Evolutionary conservation across 2,329 filamentous ascomycete genomes (phyloP), one percentile per base, ranked within the genome.

Genomic region (Hyphodiscus sp.): DNA sequence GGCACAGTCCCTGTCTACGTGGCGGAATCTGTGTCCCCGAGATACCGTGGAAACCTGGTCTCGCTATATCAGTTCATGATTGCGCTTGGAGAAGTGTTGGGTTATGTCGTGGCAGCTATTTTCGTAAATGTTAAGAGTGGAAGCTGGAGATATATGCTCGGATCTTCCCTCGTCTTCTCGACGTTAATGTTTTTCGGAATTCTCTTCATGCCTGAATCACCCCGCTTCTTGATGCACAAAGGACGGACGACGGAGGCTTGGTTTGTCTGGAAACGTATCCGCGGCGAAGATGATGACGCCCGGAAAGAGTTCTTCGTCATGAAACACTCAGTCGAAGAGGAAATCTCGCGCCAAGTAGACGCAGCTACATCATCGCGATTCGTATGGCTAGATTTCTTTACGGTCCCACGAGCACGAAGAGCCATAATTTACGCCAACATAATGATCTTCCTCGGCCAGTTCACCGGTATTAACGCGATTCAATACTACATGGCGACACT

Each of bases 1-100:
- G 86, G 86, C 66, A 89, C 85, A 0, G 85, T 89, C 4, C 85
- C 85, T 0, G 82, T 89, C 51, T 89, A 89, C 58, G 85, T 89
- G 29, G 85, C 86, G 1, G 86, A 89, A 68, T 85, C 82, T 0
- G 85, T 88, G 44, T 83, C 86, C 61, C 76, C 81, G 30, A 77
- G 75, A 54, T 76, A 87, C 20, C 80, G 86, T 62, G 86, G 86
- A 60, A 89, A 89, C 67, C 70, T 89, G 48, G 86, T 89, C 1
- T 87, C 84, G 0, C 73, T 89, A 0, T 89, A 89, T 67, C 86
- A 89, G 65, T 81, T 89, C 69, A 88, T 86, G 70, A 89, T 89
- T 63, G 86, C 86, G 0, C 75, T 89, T 0, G 86, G 86, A 26
- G 86, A 89, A 61, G 85, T 89, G 1, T 73, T 89, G 1, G 86